These are phyloP conservation scores for Trichoderma harzianum DNA, from an alignment of 2,329 filamentous ascomycete species.

Conservation along the genomic window DNA sequence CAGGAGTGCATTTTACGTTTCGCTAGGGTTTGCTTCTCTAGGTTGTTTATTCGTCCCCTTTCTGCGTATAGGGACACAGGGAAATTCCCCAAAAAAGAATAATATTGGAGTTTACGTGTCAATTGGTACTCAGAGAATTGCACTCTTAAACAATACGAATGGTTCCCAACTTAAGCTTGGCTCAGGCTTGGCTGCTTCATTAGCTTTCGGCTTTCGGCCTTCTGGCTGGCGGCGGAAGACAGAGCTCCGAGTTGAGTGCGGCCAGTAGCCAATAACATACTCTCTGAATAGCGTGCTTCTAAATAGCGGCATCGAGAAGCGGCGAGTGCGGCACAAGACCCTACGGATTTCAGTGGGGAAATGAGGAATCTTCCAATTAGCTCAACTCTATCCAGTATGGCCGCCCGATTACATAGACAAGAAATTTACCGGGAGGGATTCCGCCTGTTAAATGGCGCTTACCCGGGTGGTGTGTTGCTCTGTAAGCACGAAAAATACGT, in stretches of 20 bases:
- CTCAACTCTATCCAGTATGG: not conserved
- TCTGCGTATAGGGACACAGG: not conserved
- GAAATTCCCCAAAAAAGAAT: not conserved
- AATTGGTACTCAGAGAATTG: not conserved
- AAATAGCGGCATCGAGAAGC: not conserved
- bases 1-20: not conserved
- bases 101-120: too few species aligned
- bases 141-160: too few species aligned
- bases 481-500: not conserved
- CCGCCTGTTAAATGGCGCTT: not conserved
- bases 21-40: not conserved
- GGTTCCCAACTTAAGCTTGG: too few species aligned
- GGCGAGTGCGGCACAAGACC: not conserved
- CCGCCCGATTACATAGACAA: not conserved
- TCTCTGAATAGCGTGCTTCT: not conserved
- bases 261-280: not conserved
- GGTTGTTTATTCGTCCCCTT: not conserved
- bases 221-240: not conserved
- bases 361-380: slow-evolving; percentile 6
- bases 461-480: not conserved
- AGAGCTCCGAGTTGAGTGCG: too few species aligned
- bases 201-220: not conserved
- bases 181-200: not conserved
- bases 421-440: not conserved
- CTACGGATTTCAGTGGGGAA: not conserved